Base-by-base conservation (phyloP, 306 rosid genomes). In the Biancaea sappan region DNA sequence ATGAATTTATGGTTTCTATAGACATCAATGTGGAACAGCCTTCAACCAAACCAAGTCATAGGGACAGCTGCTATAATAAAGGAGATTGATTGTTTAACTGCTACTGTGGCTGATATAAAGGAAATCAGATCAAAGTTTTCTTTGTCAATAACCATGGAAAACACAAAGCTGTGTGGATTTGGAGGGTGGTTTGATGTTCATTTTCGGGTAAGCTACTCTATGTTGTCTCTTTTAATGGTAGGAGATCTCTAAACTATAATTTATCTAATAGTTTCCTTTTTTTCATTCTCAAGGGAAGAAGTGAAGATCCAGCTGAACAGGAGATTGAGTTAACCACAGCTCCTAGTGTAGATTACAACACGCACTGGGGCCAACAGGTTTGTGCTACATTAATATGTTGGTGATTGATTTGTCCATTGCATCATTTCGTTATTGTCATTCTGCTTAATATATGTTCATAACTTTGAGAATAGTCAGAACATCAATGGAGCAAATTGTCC, bases 281-380 rank as follows among this genome's bases (percentile, higher is more conserved):
- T 85, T 82, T 66, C 72, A 46, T 79, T 72, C 61, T 61, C 71
- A 82, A 95, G 99, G 99, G 99, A 82, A 87, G 91, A 73, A 83
- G 19, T 19, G 98, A 92, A 86, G 97, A 92, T 77, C 99, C 96
- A 13, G 91, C 92, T 52, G 83, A 82, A 82, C 75, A 84, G 4
- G 96, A 87, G 80, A 80, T 92, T 31, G 94, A 95, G 85, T 81
- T 95, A 89, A 87, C 96, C 63, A 95, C 99, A 14, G 96, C 96
- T 64, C 99, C 99, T 26, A 90, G 97, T 76, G 73, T 68, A 54
- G 81, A 85, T 56, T 63, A 69, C 53, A 70, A 84, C 58, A 95
- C 99, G 44, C 99, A 95, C 52, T 95, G 99, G 99, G 99, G 98
- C 35, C 99, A 92, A 77, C 98, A 95, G 98, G 99, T 94, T 25